These are phyloP conservation scores for Hygrocybe coccinea DNA, from an alignment of 768 basidiomycete species.

Conservation along the genomic window DNA sequence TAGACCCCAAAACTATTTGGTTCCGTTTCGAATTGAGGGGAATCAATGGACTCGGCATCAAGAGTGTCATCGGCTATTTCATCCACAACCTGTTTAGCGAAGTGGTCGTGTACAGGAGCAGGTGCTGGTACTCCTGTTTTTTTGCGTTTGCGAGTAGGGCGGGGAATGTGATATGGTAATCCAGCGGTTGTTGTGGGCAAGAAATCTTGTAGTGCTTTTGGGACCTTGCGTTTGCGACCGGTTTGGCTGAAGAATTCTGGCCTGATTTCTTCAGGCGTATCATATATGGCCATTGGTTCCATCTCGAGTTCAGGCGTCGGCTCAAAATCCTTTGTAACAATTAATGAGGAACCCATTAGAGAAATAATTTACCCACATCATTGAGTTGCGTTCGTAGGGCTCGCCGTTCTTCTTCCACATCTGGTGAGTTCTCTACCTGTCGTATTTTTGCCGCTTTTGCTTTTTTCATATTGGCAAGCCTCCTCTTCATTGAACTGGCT, in stretches of 20 bases:
- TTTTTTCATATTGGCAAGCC: background rate
- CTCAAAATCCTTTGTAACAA: background rate
- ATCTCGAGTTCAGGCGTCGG: background rate
- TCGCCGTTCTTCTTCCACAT: background rate
- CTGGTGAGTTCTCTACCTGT: background rate
- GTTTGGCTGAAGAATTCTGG: background rate
- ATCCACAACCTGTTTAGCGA: background rate
- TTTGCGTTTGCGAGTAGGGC: background rate
- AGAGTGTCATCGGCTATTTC: background rate
- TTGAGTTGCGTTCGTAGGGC: background rate
- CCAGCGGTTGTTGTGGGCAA: background rate
- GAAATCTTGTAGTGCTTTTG: background rate
- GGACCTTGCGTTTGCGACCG: background rate
- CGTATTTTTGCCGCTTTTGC: background rate
- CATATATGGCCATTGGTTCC: background rate
- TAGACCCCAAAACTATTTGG: slow-evolving; percentile 4
- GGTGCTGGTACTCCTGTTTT: too few species aligned
- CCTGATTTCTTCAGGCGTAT: background rate
- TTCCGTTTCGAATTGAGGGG: background rate
- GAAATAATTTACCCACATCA: background rate
- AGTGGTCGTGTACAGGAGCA: too few species aligned
- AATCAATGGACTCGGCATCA: background rate
- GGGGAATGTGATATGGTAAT: background rate
- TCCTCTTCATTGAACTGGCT: background rate
- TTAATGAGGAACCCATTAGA: background rate